Percentiles rank a stretch among this genome's conserved stretches.
Evolutionary conservation across 2,329 filamentous ascomycete species (phyloP).

Genomic region (Neopestalotiopsis sp.): DNA sequence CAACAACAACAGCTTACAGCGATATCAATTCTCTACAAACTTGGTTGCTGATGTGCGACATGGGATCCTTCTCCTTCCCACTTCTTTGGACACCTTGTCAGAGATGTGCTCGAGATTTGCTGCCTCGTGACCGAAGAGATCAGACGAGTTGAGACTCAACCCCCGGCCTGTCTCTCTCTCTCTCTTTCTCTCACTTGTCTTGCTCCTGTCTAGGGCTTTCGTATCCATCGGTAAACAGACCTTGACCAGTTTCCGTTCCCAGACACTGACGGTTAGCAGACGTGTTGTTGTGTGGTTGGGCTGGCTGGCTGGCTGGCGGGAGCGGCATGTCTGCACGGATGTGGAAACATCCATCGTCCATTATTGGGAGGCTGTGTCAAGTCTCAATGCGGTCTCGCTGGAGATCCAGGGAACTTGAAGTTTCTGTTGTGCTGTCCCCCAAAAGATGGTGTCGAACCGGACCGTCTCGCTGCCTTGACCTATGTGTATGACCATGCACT

Average conservation of each 20-base stretch:
- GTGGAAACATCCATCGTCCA: neutral
- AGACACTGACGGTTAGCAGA: neutral
- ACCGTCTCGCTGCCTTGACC: neutral
- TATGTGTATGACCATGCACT: neutral
- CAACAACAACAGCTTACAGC: too few relatives aligned
- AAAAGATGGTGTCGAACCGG: neutral
- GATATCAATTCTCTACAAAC: neutral
- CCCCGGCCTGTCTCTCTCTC: neutral
- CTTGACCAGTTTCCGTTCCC: neutral
- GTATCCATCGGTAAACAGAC: neutral
- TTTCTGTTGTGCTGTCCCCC: neutral
- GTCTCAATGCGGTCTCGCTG: neutral
- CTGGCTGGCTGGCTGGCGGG: neutral
- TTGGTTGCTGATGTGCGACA: neutral
- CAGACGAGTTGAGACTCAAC: neutral
- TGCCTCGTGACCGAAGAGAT: neutral
- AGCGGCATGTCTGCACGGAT: neutral
- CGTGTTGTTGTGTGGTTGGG: neutral
- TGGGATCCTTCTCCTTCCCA: neutral
- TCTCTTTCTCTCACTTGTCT: neutral
- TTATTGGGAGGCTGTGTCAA: neutral
- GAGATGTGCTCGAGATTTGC: neutral
- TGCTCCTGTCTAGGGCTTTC: neutral
- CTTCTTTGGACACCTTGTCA: neutral
- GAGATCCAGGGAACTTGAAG: neutral